Conservation (phyloP, 2,329 filamentous ascomycete genomes). For the Ascochyta pisi region DNA sequence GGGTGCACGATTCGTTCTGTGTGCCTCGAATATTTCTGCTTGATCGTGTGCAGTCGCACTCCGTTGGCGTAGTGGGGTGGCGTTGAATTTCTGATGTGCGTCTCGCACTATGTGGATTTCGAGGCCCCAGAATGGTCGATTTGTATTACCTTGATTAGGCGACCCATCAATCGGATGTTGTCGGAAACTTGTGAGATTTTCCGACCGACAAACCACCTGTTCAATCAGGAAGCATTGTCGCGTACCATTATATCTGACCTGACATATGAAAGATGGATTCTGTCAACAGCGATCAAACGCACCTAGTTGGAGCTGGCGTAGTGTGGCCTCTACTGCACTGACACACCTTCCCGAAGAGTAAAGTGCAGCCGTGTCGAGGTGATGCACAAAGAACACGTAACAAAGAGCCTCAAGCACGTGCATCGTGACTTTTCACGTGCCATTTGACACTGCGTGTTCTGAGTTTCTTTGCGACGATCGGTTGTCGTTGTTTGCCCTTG, state of each 20-base stretch:
- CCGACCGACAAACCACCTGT: constrained; percentile 6
- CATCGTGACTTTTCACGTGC: constrained; percentile 2
- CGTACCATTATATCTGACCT: constrained; percentile 13
- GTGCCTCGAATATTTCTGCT: background rate
- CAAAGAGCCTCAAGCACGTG: constrained; percentile 18
- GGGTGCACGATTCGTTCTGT: background rate
- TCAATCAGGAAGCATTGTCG: constrained; percentile 1
- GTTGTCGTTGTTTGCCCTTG: background rate
- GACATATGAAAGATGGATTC: constrained; percentile 10
- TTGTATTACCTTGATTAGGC: constrained; percentile 17
- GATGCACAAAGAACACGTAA: background rate
- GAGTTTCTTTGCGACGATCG: constrained; percentile 13
- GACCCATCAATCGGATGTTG: constrained; percentile 15
- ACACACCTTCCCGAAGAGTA: constrained; percentile 16
- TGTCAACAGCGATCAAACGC: constrained; percentile 2
- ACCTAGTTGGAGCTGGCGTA: constrained; percentile 2
- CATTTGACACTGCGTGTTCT: background rate
- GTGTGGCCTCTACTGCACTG: constrained; percentile 1
- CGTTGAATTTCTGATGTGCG: constrained; percentile 6
- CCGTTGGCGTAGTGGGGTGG: constrained; percentile 14
- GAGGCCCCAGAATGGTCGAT: constrained; percentile 1
- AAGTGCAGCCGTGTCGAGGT: constrained; percentile 1
- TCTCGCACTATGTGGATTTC: constrained; percentile 13
- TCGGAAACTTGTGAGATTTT: constrained; percentile 1
- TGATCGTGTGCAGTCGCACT: constrained; percentile 2